phyloP scores from a whole-genome alignment of 2,329 filamentous ascomycete genomes.

The Dactylellina sp. region DNA sequence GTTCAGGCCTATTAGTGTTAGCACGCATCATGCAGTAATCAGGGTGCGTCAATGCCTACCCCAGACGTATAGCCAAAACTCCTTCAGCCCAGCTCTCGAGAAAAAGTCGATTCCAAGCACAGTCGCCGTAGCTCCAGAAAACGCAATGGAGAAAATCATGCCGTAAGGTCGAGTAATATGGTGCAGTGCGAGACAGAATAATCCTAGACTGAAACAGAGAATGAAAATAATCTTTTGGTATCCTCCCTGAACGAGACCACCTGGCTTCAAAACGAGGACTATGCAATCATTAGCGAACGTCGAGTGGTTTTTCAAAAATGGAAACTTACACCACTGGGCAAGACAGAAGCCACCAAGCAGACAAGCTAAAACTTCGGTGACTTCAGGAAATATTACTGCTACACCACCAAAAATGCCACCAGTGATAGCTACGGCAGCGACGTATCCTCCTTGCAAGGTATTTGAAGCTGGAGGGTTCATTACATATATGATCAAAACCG shows the following conservation, averaged over 20 bases:
- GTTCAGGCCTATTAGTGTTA: conserved; percentile 72
- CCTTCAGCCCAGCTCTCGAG: conserved; percentile 87
- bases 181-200: conserved; percentile 81
- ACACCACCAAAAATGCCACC: conserved; percentile 79
- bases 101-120: conserved; percentile 92
- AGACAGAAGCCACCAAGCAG: conserved; percentile 86
- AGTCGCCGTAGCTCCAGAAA: conserved; percentile 81
- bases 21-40: conserved; percentile 4
- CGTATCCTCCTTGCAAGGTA: conserved; percentile 84
- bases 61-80: conserved; percentile 97
- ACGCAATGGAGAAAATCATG: conserved; percentile 80
- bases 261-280: conserved; percentile 78
- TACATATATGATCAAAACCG: conserved; percentile 87
- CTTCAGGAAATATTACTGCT: conserved; percentile 82
- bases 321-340: conserved; percentile 78
- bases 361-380: conserved; percentile 86
- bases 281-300: conserved; percentile 26
- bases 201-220: conserved; percentile 74
- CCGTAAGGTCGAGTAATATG: conserved; percentile 81
- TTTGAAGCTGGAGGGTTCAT: conserved; percentile 81
- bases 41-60: conserved; percentile 64
- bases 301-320: not conserved
- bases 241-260: conserved; percentile 76
- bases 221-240: conserved; percentile 80
- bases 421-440: conserved; percentile 80